phyloP scores from a whole-genome alignment of 495 filamentous ascomycete genomes.

The Neurospora africana region DNA sequence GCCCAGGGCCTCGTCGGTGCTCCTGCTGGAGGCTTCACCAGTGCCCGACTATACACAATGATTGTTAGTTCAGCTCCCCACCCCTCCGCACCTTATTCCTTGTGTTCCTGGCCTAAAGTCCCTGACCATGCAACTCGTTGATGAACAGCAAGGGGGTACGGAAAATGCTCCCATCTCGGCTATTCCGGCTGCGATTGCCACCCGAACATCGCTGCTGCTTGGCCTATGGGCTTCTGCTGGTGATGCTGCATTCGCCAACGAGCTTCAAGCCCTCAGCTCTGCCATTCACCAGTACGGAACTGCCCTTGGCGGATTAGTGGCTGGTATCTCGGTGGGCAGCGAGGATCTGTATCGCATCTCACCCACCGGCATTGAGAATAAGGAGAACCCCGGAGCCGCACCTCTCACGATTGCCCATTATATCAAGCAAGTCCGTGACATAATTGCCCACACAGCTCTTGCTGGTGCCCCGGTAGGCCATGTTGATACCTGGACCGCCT shows the following conservation, averaged over 20 bases:
- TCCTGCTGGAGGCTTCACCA: constrained; percentile 53
- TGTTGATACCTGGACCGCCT: constrained; percentile 88
- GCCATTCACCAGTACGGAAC: constrained; percentile 55
- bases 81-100: background rate
- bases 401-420: constrained; percentile 51
- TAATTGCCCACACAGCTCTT: constrained; percentile 49
- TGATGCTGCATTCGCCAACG: constrained; percentile 49
- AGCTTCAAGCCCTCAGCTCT: constrained; percentile 54
- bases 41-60: constrained; percentile 48
- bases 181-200: constrained; percentile 70
- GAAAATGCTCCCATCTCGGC: constrained; percentile 51
- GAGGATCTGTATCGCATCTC: constrained; percentile 85
- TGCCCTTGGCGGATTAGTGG: constrained; percentile 52
- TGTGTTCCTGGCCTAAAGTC: background rate
- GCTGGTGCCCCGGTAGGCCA: constrained; percentile 57
- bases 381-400: constrained; percentile 39
- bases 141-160: constrained; percentile 34
- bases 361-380: constrained; percentile 34
- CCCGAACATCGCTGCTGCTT: constrained; percentile 61
- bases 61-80: constrained; percentile 22
- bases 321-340: constrained; percentile 81
- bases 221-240: constrained; percentile 70
- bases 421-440: constrained; percentile 52
- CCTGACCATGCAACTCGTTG: background rate
- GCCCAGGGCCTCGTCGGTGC: constrained; percentile 61